Base-by-base conservation (phyloP, 1,139 yeast genomes). In the Suhomyces terraborum region DNA sequence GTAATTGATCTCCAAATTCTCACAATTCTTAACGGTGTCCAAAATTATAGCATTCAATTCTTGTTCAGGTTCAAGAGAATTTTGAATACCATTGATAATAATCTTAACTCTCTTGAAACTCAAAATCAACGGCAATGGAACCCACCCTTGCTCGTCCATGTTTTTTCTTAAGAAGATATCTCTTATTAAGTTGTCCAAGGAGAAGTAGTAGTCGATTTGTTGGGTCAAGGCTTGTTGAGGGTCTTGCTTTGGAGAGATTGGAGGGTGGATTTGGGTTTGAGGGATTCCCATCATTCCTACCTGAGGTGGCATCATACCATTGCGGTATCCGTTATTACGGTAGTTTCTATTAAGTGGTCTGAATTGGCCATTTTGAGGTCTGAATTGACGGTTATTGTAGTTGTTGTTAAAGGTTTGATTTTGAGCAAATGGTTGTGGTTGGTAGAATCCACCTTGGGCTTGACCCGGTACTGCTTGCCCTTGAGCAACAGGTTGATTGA, bases 181-280 rank as follows among this genome's bases (percentile, higher is more conserved):
- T 66, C 87, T 85, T 54, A 87, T 75, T 63, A 93, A 75, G 66
- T 93, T 93, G 55, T 89, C 96, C 42, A 84, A 75, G 20, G 94
- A 84, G 64, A 93, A 85, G 64, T 93, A 93, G 69, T 91, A 93
- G 59, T 88, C 93, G 45, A 89, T 70, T 71, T 89, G 97, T 53
- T 77, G 78, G 20, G 73, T 73, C 59, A 69, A 72, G 33, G 77
- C 77, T 51, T 66, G 64, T 47, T 62, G 64, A 26, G 77, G 78
- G 48, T 71, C 72, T 54, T 71, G 77, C 54, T 71, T 67, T 28
- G 77, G 77, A 32, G 75, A 68, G 48, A 72, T 70, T 43, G 77
- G 77, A 23, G 77, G 77, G 18, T 77, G 77, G 31, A 71, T 68
- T 45, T 62, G 69, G 21, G 56, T 55, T 36, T 65, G 70, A 16